Evolutionary conservation across 768 basidiomycete genomes (phyloP).

Genomic region (Mycena vitilis): DNA sequence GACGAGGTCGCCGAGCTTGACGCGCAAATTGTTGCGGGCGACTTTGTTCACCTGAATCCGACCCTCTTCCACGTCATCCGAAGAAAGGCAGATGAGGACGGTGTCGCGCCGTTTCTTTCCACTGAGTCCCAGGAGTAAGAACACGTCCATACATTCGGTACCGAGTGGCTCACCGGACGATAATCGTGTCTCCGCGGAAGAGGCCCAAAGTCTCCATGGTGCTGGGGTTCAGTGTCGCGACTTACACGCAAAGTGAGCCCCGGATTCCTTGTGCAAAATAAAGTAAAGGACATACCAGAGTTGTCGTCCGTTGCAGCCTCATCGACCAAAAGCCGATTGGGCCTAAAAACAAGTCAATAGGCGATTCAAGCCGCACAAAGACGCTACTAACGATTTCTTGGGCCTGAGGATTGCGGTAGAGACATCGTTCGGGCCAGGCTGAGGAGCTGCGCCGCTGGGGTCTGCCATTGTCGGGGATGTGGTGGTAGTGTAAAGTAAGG

Average conservation of each 20-base stretch:
- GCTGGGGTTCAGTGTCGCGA: conserved; percentile 94
- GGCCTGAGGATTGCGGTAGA: conserved; percentile 96
- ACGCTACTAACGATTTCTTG: conserved; percentile 93
- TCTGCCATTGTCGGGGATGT: conserved; percentile 65
- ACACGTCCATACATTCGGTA: neutral
- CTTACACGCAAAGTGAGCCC: conserved; percentile 52
- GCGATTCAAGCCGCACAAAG: conserved; percentile 29
- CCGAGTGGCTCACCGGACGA: conserved; percentile 74
- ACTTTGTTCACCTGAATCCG: conserved; percentile 99
- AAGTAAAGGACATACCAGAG: conserved; percentile 69
- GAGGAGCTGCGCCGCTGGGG: conserved; percentile 85
- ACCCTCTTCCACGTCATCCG: conserved; percentile 97
- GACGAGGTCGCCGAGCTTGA: conserved; percentile 96
- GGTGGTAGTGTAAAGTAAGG: conserved; percentile 8
- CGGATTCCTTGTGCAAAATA: neutral
- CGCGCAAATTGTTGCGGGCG: conserved; percentile 97
- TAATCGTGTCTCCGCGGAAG: conserved; percentile 97
- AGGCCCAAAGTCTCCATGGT: conserved; percentile 96
- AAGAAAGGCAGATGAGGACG: conserved; percentile 95
- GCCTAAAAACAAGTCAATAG: conserved; percentile 60
- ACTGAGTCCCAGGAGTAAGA: conserved; percentile 50
- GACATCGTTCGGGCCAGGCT: conserved; percentile 88
- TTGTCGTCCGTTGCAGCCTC: conserved; percentile 96
- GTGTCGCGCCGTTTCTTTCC: conserved; percentile 99
- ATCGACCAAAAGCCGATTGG: conserved; percentile 97